Evolutionary conservation across 305 asterid species (phyloP).

Genomic region (Solanum hybrid): DNA sequence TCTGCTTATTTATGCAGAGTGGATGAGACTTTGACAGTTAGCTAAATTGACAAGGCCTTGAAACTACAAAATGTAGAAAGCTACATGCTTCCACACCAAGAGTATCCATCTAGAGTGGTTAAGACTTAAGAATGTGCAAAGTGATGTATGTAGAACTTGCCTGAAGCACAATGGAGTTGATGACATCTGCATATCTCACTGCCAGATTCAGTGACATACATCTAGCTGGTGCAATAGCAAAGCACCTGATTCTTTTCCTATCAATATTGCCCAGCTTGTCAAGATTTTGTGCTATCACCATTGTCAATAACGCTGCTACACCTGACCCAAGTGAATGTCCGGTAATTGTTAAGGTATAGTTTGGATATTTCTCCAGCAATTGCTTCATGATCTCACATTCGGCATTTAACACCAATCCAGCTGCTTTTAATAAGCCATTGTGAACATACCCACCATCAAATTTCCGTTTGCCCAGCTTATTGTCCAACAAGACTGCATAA

Average conservation of each 20-base stretch:
- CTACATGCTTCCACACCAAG: not conserved
- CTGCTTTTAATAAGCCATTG: constrained; percentile 75
- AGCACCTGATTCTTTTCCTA: constrained; percentile 71
- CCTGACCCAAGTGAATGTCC: constrained; percentile 93
- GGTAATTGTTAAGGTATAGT: constrained; percentile 62
- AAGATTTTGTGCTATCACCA: constrained; percentile 56
- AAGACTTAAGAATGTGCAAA: not conserved
- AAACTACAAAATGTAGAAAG: not conserved
- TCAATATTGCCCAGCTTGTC: constrained; percentile 54
- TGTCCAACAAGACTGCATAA: constrained; percentile 64
- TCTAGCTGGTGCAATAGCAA: constrained; percentile 84
- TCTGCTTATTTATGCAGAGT: not conserved
- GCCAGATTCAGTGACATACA: constrained; percentile 90
- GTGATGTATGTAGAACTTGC: constrained; percentile 25
- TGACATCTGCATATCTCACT: constrained; percentile 83
- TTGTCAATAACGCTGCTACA: constrained; percentile 66
- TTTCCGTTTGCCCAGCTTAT: constrained; percentile 66
- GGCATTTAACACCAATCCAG: constrained; percentile 52
- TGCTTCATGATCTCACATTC: constrained; percentile 54
- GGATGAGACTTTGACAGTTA: not conserved
- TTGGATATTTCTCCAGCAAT: constrained; percentile 47
- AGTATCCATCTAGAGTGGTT: not conserved
- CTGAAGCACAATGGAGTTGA: constrained; percentile 86
- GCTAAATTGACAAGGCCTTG: not conserved
- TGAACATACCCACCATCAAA: constrained; percentile 89